Evolutionary conservation across 1,284 basidiomycete genomes (phyloP).

Genomic region (Neolentinus lepideus): DNA sequence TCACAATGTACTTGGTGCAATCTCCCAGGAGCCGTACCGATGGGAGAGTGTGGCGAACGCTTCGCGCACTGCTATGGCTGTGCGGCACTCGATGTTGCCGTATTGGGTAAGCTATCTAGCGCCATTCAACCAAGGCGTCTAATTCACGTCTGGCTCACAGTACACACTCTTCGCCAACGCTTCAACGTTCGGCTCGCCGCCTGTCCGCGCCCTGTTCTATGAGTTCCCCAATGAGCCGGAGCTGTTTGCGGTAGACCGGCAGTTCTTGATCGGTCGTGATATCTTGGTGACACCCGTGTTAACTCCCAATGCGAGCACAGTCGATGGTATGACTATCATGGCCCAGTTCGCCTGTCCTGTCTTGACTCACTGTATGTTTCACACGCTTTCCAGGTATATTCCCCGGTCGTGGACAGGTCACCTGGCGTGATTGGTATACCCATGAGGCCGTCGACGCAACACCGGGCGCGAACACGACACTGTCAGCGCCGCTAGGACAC

Average conservation of each 20-base stretch:
- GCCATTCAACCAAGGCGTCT: conserved; percentile 1
- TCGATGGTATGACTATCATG: conserved; percentile 32
- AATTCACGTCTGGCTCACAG: conserved; percentile 22
- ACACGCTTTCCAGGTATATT: conserved; percentile 41
- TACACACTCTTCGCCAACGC: conserved; percentile 73
- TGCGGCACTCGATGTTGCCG: conserved; percentile 62
- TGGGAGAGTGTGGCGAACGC: conserved; percentile 73
- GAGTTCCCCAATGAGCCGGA: conserved; percentile 68
- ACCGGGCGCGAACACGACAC: conserved; percentile 32
- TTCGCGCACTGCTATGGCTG: conserved; percentile 61
- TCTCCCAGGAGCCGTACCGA: conserved; percentile 66
- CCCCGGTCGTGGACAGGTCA: conserved; percentile 49
- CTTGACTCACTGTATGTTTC: not conserved
- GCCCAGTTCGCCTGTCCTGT: not conserved
- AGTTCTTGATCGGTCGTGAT: conserved; percentile 65
- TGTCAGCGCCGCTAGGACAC: conserved; percentile 54
- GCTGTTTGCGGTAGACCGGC: conserved; percentile 54
- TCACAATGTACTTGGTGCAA: conserved; percentile 54
- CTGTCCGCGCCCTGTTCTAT: conserved; percentile 68
- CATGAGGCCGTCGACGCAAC: conserved; percentile 41
- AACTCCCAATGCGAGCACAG: conserved; percentile 45
- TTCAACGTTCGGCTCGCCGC: conserved; percentile 55
- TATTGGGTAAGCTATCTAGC: conserved; percentile 50
- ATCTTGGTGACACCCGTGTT: conserved; percentile 73
- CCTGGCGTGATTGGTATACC: conserved; percentile 76